A percentile compares a stretch with the other conserved stretches of the same genome.
Evolutionary conservation across 2,329 filamentous ascomycete genomes (phyloP).

Genomic region (Paraconiothyrium brasiliense): DNA sequence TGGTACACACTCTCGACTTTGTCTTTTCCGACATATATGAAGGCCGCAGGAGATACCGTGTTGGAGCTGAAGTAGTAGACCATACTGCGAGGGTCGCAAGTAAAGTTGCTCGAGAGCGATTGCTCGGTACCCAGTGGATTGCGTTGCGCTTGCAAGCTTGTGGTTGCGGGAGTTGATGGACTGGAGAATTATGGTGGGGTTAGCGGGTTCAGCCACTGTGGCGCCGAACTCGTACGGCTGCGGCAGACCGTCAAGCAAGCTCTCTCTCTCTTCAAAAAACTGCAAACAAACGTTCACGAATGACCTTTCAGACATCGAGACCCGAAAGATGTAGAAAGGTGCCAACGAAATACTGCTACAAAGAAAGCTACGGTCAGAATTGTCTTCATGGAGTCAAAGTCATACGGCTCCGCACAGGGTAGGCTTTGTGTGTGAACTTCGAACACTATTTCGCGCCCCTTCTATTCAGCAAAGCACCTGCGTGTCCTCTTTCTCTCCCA

Average conservation of each 20-base stretch:
- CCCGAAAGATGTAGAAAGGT: too few species aligned
- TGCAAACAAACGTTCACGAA: too few species aligned
- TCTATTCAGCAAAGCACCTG: too few species aligned
- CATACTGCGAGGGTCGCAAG: conserved; percentile 63
- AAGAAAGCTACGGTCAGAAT: too few species aligned
- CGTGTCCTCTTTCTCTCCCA: too few species aligned
- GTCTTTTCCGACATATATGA: conserved; percentile 97
- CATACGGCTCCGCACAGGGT: too few species aligned
- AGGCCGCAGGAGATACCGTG: conserved; percentile 80
- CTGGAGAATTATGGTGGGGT: conserved; percentile 13
- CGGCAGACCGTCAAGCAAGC: not conserved
- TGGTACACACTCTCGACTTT: conserved; percentile 88
- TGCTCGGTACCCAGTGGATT: not conserved
- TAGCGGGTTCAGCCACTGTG: conserved; percentile 14
- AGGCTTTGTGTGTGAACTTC: too few species aligned
- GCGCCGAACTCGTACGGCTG: not conserved
- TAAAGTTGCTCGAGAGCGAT: not conserved
- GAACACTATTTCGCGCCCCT: too few species aligned
- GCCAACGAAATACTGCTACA: too few species aligned
- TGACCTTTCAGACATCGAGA: too few species aligned
- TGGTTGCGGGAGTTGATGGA: conserved; percentile 3
- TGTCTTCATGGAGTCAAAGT: too few species aligned
- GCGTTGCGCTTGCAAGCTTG: not conserved
- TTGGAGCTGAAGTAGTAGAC: conserved; percentile 96
- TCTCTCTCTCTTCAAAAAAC: not conserved